Percentiles rank a stretch among this genome's conserved stretches.
Evolutionary conservation across 2,329 filamentous ascomycete genomes (phyloP).

Genomic region (Neodidymelliopsis sp.): DNA sequence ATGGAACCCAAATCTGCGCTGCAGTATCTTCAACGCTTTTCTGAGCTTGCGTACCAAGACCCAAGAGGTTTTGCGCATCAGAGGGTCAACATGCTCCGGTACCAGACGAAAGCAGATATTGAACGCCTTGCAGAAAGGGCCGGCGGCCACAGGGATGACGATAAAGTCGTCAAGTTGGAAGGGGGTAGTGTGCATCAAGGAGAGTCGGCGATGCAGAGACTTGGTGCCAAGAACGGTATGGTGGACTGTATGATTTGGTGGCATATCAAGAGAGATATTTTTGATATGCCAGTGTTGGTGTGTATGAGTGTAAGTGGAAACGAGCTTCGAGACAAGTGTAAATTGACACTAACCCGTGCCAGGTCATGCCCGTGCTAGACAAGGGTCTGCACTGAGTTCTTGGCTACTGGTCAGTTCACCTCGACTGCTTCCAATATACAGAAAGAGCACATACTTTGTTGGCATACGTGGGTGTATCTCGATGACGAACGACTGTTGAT

Average conservation of each 20-base stretch:
- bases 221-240: slow-evolving; percentile 84
- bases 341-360: slow-evolving; percentile 55
- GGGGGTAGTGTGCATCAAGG: slow-evolving; percentile 55
- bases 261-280: slow-evolving; percentile 95
- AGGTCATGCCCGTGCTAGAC: slow-evolving; percentile 45
- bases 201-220: slow-evolving; percentile 79
- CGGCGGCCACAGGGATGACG: slow-evolving; percentile 13
- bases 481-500: no score
- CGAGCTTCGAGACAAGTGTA: no score
- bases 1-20: slow-evolving; percentile 93
- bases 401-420: no score
- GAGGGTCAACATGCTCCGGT: slow-evolving; percentile 87
- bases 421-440: no score
- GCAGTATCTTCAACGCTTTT: slow-evolving; percentile 95
- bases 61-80: slow-evolving; percentile 84
- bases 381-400: slow-evolving; percentile 28
- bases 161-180: slow-evolving; percentile 42
- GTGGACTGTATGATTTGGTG: slow-evolving; percentile 96
- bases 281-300: slow-evolving; percentile 98
- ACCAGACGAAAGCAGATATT: slow-evolving; percentile 63
- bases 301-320: slow-evolving; percentile 89
- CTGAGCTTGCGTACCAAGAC: slow-evolving; percentile 89
- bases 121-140: slow-evolving; percentile 38
- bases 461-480: no score
- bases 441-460: no score